Evolutionary conservation across 257 asterid genomes (phyloP), one percentile per base, ranked within the genome.

Genomic region (Ballota nigra): DNA sequence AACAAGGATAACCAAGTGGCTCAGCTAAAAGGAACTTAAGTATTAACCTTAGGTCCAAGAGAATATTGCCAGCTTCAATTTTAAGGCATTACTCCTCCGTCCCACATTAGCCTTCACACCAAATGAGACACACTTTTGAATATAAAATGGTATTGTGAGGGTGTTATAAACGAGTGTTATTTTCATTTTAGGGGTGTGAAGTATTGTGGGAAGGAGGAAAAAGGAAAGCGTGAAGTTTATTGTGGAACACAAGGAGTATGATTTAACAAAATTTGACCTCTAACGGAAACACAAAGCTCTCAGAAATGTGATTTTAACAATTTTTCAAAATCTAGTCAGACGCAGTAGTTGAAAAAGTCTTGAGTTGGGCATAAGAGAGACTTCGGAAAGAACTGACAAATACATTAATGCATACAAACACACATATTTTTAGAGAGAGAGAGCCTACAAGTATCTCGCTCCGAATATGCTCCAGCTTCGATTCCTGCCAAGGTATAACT

Each of bases 391-490:
- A 19, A 40, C 13, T 28, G 11, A 11, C 13, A 53, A 26, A 26
- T 6, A 64, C 6, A 34, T 5, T 6, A 2, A 8, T 10, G 10
- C 6, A 18, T 10, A 10, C 5, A 34, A 0, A 52, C 3, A 31
- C 6, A 13, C 5, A 49, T 1, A 26, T 9, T 7, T 9, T 19
- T 6, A 26, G 70, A 76, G 68, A 75, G 61, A 66, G 81, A 71
- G 81, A 38, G 59, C 80, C 41, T 79, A 95, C 99, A 85, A 80
- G 83, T 83, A 92, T 65, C 78, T 92, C 90, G 36, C 73, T 76
- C 51, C 74, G 93, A 70, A 92, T 59, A 56, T 71, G 74, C 75
- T 87, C 97, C 85, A 95, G 83, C 78, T 84, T 95, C 36, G 88
- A 82, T 78, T 92, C 99, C 99, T 95, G 92, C 77, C 74, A 82